Evolutionary conservation across 108 stramenopile species (phyloP), one percentile per base, ranked within the genome.

Genomic region (Parietichytrium sp.): DNA sequence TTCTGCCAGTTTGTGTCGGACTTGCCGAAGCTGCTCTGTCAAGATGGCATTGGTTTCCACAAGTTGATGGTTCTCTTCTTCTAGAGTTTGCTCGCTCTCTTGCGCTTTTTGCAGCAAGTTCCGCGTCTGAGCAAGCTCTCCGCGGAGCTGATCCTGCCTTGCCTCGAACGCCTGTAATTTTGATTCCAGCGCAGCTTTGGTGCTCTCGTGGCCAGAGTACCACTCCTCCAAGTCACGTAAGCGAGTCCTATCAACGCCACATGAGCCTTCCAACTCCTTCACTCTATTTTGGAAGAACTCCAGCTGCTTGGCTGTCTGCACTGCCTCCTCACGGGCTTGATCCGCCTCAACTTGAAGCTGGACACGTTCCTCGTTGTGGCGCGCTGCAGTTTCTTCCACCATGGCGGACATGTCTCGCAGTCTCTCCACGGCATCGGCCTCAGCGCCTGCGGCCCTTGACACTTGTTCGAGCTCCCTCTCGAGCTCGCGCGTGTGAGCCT

Each of bases 61-160:
- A 6, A 72, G 20, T 38, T 72, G 61, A 42, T 72, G 38, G 42
- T 72, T 72, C 20, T 72, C 61, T 25, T 72, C 61, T n/a, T 33
- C 33, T 10, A 72, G 61, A 27, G 61, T n/a, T 10, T 72, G 16
- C 6, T 33, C 61, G 15, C 42, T 16, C 3, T 72, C 61, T 27
- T 72, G 15, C 13, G 61, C 3, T 25, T 72, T 72, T 72, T 72
- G 61, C 0, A 72, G 3, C 10, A 45, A 42, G 3, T 72, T 72
- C n/a, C 61, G 33, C 33, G 61, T 45, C 2, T 42, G 61, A 47
- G 61, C 61, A 31, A 72, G 61, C 61, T 72, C 61, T 36, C 20
- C 61, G 3, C 6, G 10, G 10, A 72, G 0, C 33, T 72, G 61
- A 33, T 45, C 45, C 0, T 33, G 38, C 15, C 20, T 72, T 15